phyloP scores from a whole-genome alignment of 163 green algal genomes.

The Volvox carteri region DNA sequence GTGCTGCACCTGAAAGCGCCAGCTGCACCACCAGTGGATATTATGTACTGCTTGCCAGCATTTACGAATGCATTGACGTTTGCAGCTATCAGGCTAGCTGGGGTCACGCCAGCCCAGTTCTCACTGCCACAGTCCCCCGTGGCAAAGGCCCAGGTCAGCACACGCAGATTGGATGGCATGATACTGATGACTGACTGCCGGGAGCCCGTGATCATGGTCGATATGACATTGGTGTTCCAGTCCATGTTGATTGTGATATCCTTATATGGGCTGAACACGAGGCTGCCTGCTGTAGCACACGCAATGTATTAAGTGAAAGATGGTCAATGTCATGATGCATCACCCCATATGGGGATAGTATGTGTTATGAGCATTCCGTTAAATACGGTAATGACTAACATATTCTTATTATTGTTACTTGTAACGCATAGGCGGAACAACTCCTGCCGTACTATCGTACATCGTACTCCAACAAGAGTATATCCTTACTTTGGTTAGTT shows the following conservation, averaged over 20 bases:
- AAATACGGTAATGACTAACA: neutral
- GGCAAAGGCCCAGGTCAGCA: conserved; percentile 53
- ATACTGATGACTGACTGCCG: neutral
- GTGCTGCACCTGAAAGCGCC: conserved; percentile 26
- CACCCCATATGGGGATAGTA: neutral
- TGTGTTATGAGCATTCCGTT: neutral
- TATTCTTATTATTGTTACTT: neutral
- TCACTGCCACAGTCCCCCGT: conserved; percentile 43
- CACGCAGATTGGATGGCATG: neutral
- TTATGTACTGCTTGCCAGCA: conserved; percentile 54
- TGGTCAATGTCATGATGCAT: neutral
- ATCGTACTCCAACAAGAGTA: too few relatives aligned
- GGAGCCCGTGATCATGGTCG: neutral
- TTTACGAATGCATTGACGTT: conserved; percentile 25
- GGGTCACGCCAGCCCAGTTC: conserved; percentile 34
- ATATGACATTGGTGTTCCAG: conserved; percentile 56
- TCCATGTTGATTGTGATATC: conserved; percentile 50
- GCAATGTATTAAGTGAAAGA: neutral
- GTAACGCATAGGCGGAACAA: neutral
- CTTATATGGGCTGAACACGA: conserved; percentile 47
- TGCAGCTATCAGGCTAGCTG: neutral
- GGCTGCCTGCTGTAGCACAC: neutral
- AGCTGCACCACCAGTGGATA: conserved; percentile 33
- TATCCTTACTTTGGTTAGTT: too few relatives aligned
- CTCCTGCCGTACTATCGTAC: too few relatives aligned